Conservation (phyloP, 73 alveolate species). For the Blepharisma stoltei region DNA sequence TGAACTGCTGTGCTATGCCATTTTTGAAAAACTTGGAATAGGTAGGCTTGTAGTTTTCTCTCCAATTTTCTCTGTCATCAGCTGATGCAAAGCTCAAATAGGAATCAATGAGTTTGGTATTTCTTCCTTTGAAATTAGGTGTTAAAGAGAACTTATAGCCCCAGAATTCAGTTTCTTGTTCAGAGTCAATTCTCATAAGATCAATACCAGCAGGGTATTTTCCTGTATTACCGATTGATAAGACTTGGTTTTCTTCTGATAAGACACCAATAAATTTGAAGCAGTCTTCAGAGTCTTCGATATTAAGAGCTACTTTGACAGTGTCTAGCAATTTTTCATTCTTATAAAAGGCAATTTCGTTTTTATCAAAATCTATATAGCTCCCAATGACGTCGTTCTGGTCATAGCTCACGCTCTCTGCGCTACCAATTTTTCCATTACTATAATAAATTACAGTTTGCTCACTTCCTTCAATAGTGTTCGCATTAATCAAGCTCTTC, state of each 20-base stretch:
- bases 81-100: not conserved
- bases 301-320: no score
- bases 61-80: conserved; percentile 38
- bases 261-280: conserved; percentile 3
- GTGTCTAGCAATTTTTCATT: no score
- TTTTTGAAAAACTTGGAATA: conserved; percentile 42
- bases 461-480: no score
- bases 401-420: no score
- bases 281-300: no score
- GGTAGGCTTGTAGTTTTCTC: conserved; percentile 43
- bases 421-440: no score
- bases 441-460: no score
- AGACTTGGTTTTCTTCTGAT: conserved; percentile 2
- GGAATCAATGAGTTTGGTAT: conserved; percentile 20
- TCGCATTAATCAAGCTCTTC: no score
- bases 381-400: no score
- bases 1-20: conserved; percentile 62
- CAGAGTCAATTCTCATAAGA: not conserved
- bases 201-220: not conserved
- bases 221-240: not conserved
- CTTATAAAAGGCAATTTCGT: no score
- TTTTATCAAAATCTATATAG: no score
- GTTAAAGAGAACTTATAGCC: conserved; percentile 63
- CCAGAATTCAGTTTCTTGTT: conserved; percentile 29
- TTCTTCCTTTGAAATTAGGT: conserved; percentile 59